A percentile compares a stretch with the other conserved stretches of the same genome.
Evolutionary conservation across 306 rosid genomes (phyloP).

Genomic region (Prunus dulcis): DNA sequence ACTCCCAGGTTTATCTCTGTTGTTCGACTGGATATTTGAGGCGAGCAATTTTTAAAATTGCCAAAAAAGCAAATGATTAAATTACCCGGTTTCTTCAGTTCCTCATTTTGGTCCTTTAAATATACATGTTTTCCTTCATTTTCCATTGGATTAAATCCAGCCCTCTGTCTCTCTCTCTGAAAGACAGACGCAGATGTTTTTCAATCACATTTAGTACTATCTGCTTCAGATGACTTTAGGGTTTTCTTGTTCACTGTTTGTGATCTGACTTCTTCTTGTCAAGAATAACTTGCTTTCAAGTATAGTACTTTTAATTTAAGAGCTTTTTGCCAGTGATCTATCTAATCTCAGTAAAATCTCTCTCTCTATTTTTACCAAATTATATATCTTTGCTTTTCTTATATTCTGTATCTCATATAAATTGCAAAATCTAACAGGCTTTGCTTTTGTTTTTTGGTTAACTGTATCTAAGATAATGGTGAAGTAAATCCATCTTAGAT

Average conservation of each 20-base stretch:
- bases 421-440: too few relatives aligned
- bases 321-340: not conserved
- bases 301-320: not conserved
- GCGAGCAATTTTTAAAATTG: not conserved
- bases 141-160: not conserved
- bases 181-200: not conserved
- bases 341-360: not conserved
- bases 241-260: slow-evolving; percentile 13
- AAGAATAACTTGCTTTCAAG: not conserved
- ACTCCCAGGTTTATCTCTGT: not conserved
- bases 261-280: not conserved
- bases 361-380: not conserved
- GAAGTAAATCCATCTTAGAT: not conserved
- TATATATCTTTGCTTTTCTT: not conserved
- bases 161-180: slow-evolving; percentile 1
- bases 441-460: not conserved
- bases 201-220: not conserved
- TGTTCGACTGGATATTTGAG: not conserved
- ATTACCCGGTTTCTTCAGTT: not conserved
- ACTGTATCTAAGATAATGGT: not conserved
- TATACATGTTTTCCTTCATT: not conserved
- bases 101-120: not conserved
- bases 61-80: not conserved
- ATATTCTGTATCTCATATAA: too few relatives aligned
- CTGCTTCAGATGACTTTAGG: slow-evolving; percentile 17